Percentiles rank a stretch among this genome's conserved stretches.
Evolutionary conservation across 306 rosid genomes (phyloP).

Genomic region (Castanea sativa): DNA sequence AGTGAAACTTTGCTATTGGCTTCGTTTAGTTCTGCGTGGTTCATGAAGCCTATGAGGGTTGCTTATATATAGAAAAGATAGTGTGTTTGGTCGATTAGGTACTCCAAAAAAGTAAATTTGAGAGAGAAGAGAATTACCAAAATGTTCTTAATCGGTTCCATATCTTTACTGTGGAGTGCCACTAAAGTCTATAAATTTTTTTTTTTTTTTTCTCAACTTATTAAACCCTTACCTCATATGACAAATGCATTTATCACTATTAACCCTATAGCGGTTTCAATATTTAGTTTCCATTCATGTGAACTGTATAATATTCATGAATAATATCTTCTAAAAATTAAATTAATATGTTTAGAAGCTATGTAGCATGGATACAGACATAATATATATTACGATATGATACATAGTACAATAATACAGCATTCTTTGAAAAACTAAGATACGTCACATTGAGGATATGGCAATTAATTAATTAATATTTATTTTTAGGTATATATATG

Average conservation of each 20-base stretch:
- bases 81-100: slow-evolving; percentile 26
- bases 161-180: slow-evolving; percentile 15
- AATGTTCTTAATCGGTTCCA: neutral
- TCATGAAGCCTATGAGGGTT: neutral
- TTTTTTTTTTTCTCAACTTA: neutral
- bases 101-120: neutral
- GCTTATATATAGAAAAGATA: slow-evolving; percentile 17
- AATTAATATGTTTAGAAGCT: no score
- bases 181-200: neutral
- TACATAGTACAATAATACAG: no score
- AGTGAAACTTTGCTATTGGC: neutral
- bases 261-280: neutral
- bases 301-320: no score
- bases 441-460: no score
- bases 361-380: no score
- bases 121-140: slow-evolving; percentile 19
- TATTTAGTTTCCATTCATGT: no score
- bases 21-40: neutral
- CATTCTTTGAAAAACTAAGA: no score
- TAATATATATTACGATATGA: no score
- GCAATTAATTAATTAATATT: no score
- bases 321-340: no score
- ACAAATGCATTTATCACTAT: neutral
- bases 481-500: no score
- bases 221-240: neutral